phyloP scores from a whole-genome alignment of 495 filamentous ascomycete genomes.

The Pseudomonodictys pantanalensis region DNA sequence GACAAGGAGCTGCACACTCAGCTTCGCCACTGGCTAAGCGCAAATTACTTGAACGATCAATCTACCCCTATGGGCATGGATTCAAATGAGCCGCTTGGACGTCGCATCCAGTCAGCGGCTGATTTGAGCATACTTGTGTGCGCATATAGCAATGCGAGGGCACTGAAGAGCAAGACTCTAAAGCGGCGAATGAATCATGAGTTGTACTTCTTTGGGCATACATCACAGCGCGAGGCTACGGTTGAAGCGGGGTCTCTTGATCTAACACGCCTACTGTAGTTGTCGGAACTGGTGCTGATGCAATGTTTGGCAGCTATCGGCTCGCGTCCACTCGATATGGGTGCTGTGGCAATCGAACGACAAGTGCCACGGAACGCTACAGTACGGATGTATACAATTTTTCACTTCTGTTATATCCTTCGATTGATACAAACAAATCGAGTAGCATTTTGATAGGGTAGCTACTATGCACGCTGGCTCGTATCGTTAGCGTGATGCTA shows the following conservation, averaged over 20 bases:
- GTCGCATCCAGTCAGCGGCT: not conserved
- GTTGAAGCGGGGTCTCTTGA: not conserved
- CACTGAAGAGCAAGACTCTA: not conserved
- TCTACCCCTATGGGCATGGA: not conserved
- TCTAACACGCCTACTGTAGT: no score
- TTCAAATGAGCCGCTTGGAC: not conserved
- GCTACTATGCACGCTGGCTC: no score
- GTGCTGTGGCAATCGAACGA: no score
- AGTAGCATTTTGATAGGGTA: no score
- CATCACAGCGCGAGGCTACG: not conserved
- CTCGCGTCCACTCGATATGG: no score
- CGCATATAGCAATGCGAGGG: slow-evolving; percentile 1
- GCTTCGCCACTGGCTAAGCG: not conserved
- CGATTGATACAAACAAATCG: no score
- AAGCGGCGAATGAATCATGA: not conserved
- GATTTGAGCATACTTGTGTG: slow-evolving; percentile 5
- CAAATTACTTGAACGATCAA: not conserved
- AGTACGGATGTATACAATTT: no score
- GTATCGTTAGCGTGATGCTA: no score
- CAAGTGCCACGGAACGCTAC: no score
- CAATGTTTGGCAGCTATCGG: no score
- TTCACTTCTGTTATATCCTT: no score
- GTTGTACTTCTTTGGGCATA: not conserved
- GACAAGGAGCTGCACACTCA: not conserved
- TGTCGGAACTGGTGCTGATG: no score